Percentiles rank a stretch among this genome's conserved stretches.
phyloP scores from a whole-genome alignment of 257 asterid species.

The Phtheirospermum japonicum region DNA sequence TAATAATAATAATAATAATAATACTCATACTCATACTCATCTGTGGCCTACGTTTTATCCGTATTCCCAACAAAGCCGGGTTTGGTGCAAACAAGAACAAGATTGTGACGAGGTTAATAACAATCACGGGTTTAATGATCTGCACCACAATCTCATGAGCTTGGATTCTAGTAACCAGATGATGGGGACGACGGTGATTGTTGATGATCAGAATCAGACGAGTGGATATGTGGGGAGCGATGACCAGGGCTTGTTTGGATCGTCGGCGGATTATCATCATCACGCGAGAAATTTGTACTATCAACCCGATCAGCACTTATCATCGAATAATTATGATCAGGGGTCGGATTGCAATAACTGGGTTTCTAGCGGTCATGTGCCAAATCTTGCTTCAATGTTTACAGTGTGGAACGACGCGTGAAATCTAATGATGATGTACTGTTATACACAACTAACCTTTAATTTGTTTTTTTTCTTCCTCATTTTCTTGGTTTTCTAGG shows the following conservation, averaged over 20 bases:
- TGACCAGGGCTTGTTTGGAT: slow-evolving; percentile 34
- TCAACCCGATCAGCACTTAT: slow-evolving; percentile 31
- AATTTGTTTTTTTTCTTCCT: slow-evolving; percentile 2
- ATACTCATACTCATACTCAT: too few relatives aligned
- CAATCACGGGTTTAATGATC: too few relatives aligned
- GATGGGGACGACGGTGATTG: too few relatives aligned
- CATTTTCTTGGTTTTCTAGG: too few relatives aligned
- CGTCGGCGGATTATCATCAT: slow-evolving; percentile 32
- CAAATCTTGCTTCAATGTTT: slow-evolving; percentile 40
- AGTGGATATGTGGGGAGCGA: slow-evolving; percentile 24
- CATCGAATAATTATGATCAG: not conserved
- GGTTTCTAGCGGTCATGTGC: slow-evolving; percentile 42
- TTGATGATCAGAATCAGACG: not conserved
- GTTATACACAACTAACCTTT: slow-evolving; percentile 31
- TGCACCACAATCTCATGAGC: slow-evolving; percentile 48
- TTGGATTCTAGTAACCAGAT: slow-evolving; percentile 23
- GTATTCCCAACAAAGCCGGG: slow-evolving; percentile 37
- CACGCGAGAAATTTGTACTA: slow-evolving; percentile 33
- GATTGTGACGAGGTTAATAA: slow-evolving; percentile 18
- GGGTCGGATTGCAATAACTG: slow-evolving; percentile 32
- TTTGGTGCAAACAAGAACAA: slow-evolving; percentile 69
- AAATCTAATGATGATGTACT: not conserved
- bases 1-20: slow-evolving; percentile 19
- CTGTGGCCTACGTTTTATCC: slow-evolving; percentile 21
- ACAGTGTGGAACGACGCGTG: slow-evolving; percentile 57